phyloP scores from a whole-genome alignment of 2,329 filamentous ascomycete species.

The Diplodia intermedia region DNA sequence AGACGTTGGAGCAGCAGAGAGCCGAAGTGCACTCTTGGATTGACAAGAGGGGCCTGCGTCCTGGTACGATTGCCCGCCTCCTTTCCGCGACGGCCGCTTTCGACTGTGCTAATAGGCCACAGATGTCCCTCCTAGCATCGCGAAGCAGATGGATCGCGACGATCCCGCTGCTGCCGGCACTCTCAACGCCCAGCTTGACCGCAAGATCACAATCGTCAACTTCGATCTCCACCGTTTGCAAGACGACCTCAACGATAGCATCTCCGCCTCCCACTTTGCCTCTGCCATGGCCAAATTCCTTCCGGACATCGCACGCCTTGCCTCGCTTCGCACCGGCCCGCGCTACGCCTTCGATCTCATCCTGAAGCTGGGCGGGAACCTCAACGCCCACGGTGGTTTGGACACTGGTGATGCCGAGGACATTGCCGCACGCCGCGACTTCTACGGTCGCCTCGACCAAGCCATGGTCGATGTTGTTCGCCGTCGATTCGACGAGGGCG shows the following conservation, averaged over 20 bases:
- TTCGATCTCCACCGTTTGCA: slow-evolving; percentile 63
- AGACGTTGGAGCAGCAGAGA: slow-evolving; percentile 59
- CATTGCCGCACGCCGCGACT: slow-evolving; percentile 56
- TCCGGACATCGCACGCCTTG: slow-evolving; percentile 59
- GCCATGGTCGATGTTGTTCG: slow-evolving; percentile 61
- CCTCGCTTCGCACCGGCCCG: slow-evolving; percentile 56
- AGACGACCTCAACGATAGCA: slow-evolving; percentile 62
- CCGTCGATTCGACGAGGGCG: slow-evolving; percentile 58
- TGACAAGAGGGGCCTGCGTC: slow-evolving; percentile 61
- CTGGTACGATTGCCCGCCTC: slow-evolving; percentile 49
- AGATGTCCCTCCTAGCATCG: slow-evolving; percentile 61
- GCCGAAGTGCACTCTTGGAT: slow-evolving; percentile 62
- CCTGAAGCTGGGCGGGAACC: slow-evolving; percentile 62
- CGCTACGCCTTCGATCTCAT: slow-evolving; percentile 61
- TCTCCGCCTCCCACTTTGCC: slow-evolving; percentile 60
- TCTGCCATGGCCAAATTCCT: slow-evolving; percentile 63
- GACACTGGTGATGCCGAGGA: slow-evolving; percentile 58
- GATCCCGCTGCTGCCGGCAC: slow-evolving; percentile 58
- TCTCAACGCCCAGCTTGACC: slow-evolving; percentile 63
- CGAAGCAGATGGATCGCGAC: slow-evolving; percentile 60
- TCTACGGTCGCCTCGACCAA: slow-evolving; percentile 57
- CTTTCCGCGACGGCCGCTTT: background rate
- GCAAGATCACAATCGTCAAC: slow-evolving; percentile 65
- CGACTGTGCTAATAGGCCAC: slow-evolving; percentile 33
- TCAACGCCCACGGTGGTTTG: slow-evolving; percentile 61